A percentile compares a stretch with the other conserved stretches of the same genome.
phyloP scores from a whole-genome alignment of 768 basidiomycete species.

The Lactarius sanguifluus region DNA sequence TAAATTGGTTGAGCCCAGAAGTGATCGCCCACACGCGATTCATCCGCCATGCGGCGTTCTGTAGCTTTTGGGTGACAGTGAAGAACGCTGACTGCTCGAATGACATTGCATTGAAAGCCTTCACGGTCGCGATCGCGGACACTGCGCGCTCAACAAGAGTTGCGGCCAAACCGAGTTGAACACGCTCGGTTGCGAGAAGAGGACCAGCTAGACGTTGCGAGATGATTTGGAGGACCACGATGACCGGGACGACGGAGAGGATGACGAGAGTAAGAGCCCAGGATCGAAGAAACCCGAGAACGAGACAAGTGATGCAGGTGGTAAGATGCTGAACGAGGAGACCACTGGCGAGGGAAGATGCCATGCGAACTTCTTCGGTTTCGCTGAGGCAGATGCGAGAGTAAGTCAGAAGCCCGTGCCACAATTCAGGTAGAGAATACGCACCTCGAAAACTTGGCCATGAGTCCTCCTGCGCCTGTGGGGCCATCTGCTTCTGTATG shows the following conservation, averaged over 20 bases:
- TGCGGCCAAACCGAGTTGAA: conserved; percentile 66
- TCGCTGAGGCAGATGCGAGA: conserved; percentile 53
- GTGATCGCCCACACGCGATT: conserved; percentile 76
- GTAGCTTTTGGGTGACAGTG: conserved; percentile 46
- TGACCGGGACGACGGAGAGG: conserved; percentile 82
- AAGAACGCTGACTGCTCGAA: conserved; percentile 53
- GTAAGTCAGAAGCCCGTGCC: conserved; percentile 6
- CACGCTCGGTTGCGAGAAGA: conserved; percentile 64
- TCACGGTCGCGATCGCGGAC: conserved; percentile 82
- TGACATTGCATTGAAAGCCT: conserved; percentile 80
- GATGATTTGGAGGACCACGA: conserved; percentile 71
- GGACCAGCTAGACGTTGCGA: conserved; percentile 72
- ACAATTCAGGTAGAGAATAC: conserved; percentile 13
- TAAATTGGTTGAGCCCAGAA: conserved; percentile 69
- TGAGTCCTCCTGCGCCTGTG: conserved; percentile 83
- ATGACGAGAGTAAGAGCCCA: conserved; percentile 89
- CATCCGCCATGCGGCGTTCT: conserved; percentile 50
- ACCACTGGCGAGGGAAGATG: conserved; percentile 77
- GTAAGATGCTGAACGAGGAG: conserved; percentile 77
- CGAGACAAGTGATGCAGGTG: conserved; percentile 74
- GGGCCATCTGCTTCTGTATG: conserved; percentile 47
- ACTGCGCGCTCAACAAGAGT: conserved; percentile 78
- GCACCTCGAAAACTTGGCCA: conserved; percentile 89
- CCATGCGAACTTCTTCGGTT: conserved; percentile 90
- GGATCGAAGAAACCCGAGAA: conserved; percentile 79